A percentile compares a stretch with the other conserved stretches of the same genome.
phyloP scores from a whole-genome alignment of 441 rosid genomes.

The Cnidoscolus chayamansa region DNA sequence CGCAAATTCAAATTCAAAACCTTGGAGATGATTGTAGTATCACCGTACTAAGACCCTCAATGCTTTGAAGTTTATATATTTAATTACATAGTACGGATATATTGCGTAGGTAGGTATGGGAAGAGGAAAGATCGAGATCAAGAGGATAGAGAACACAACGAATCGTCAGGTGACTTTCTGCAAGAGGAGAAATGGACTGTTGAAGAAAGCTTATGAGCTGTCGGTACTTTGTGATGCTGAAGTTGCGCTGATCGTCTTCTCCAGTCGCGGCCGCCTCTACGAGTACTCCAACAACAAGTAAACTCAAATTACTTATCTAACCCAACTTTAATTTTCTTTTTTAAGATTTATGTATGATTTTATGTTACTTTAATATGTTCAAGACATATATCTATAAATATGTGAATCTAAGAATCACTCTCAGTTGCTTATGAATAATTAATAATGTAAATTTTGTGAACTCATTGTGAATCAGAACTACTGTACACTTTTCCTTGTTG shows the following conservation, averaged over 20 bases:
- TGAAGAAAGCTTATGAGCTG: slow-evolving; percentile 62
- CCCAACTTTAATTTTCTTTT: too few relatives aligned
- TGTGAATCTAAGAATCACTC: too few relatives aligned
- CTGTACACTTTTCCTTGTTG: not conserved
- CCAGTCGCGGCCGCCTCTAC: slow-evolving; percentile 63
- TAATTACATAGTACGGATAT: not conserved
- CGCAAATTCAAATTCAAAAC: too few relatives aligned
- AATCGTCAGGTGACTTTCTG: slow-evolving; percentile 67
- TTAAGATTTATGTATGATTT: too few relatives aligned
- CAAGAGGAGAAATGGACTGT: slow-evolving; percentile 63
- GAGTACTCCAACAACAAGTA: slow-evolving; percentile 68
- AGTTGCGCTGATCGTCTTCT: slow-evolving; percentile 62
- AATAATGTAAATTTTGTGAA: too few relatives aligned
- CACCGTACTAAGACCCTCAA: too few relatives aligned
- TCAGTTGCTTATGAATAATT: too few relatives aligned
- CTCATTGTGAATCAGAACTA: too few relatives aligned
- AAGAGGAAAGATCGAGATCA: slow-evolving; percentile 73
- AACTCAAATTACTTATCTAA: not conserved
- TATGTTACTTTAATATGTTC: too few relatives aligned
- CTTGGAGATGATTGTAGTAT: too few relatives aligned
- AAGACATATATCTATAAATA: too few relatives aligned
- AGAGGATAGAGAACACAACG: slow-evolving; percentile 69
- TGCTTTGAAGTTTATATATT: not conserved
- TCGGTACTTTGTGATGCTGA: slow-evolving; percentile 62
- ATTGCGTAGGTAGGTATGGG: slow-evolving; percentile 37